These are phyloP conservation scores for Rubia occidens DNA, from an alignment of 305 asterid species.

Conservation along the genomic window DNA sequence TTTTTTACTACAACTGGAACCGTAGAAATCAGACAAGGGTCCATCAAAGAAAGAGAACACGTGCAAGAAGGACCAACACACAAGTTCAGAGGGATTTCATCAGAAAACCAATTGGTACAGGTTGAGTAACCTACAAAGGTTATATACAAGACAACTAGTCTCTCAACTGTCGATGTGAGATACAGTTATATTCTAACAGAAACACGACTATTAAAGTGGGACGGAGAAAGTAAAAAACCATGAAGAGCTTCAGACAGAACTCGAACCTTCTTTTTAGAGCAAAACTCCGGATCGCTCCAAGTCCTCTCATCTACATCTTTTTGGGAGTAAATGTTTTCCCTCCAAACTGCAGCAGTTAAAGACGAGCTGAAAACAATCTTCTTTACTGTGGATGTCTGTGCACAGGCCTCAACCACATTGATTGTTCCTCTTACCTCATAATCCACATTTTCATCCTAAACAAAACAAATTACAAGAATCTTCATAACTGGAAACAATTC, in stretches of 20 bases:
- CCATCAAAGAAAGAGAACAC: no score
- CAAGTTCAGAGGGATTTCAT: no score
- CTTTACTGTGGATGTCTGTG: conserved; percentile 28
- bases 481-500: not conserved
- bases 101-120: no score
- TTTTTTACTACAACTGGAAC: not conserved
- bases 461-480: not conserved
- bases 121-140: no score
- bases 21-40: no score
- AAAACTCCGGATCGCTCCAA: conserved; percentile 37
- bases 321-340: conserved; percentile 26
- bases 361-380: conserved; percentile 39
- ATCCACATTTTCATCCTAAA: conserved; percentile 31
- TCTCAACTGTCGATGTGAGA: no score
- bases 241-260: not conserved
- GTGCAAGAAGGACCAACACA: no score
- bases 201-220: not conserved
- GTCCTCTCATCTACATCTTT: conserved; percentile 37
- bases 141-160: no score
- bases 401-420: conserved; percentile 41
- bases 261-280: conserved; percentile 29
- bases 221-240: no score
- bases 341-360: conserved; percentile 40
- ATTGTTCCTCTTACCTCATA: conserved; percentile 35
- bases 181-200: not conserved